phyloP scores from a whole-genome alignment of 352 stramenopile species.

The Globisporangium apiculatum region DNA sequence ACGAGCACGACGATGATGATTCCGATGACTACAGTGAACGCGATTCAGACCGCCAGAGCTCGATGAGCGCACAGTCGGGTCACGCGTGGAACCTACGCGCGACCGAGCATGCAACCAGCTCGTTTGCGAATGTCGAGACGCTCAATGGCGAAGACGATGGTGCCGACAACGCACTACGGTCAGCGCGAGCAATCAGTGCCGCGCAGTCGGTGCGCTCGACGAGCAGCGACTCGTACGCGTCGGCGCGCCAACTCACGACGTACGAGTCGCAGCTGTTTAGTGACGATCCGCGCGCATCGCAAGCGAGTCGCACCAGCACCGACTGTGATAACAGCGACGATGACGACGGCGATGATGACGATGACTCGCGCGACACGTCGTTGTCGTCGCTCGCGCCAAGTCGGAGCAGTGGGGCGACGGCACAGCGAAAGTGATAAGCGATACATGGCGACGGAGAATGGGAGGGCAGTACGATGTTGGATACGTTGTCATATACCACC shows the following conservation, averaged over 20 bases:
- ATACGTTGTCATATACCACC: background rate
- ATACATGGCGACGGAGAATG: no score
- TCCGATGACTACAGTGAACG: background rate
- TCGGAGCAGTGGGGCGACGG: background rate
- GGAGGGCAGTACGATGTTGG: no score
- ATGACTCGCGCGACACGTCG: background rate
- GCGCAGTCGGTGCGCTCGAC: slow-evolving; percentile 12
- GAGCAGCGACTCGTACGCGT: slow-evolving; percentile 25
- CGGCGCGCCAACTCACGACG: slow-evolving; percentile 8
- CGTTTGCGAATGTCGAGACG: background rate
- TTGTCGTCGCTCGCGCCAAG: background rate
- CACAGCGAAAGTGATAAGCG: no score
- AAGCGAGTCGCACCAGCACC: slow-evolving; percentile 8
- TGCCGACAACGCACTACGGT: background rate
- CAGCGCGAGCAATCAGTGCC: slow-evolving; percentile 1
- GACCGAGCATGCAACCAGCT: background rate
- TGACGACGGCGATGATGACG: slow-evolving; percentile 9
- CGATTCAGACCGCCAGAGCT: background rate
- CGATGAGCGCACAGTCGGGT: background rate
- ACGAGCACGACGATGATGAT: slow-evolving; percentile 1
- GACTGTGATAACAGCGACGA: slow-evolving; percentile 3
- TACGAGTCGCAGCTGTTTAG: slow-evolving; percentile 15
- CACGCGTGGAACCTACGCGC: slow-evolving; percentile 3
- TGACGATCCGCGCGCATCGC: slow-evolving; percentile 8
- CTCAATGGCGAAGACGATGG: background rate